Conservation (phyloP, 1,284 basidiomycete species). For the Papiliotrema laurentii region DNA sequence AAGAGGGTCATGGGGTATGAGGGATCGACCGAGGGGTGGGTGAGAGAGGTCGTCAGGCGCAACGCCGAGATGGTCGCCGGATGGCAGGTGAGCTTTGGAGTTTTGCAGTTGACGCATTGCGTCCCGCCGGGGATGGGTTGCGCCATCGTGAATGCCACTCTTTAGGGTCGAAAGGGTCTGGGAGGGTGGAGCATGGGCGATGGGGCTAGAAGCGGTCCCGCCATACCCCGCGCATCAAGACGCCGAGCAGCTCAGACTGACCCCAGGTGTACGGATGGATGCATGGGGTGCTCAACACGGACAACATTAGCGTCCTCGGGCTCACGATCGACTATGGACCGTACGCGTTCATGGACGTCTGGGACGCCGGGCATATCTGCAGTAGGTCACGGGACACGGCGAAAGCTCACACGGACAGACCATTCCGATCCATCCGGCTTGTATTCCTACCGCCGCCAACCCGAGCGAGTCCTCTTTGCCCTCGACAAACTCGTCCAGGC, state of each 20-base stretch:
- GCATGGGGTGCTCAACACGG: conserved; percentile 86
- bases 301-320: conserved; percentile 83
- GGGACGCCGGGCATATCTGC: conserved; percentile 79
- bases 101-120: too few relatives aligned
- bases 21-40: conserved; percentile 60
- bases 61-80: conserved; percentile 87
- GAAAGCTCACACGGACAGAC: conserved; percentile 45
- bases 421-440: conserved; percentile 81
- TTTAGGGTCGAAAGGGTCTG: too few relatives aligned
- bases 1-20: conserved; percentile 51
- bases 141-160: too few relatives aligned
- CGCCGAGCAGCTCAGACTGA: background rate
- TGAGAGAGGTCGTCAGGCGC: conserved; percentile 69
- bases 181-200: too few relatives aligned
- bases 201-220: too few relatives aligned
- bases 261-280: conserved; percentile 72
- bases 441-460: conserved; percentile 66
- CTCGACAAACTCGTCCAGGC: conserved; percentile 68
- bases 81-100: conserved; percentile 69
- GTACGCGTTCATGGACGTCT: conserved; percentile 94
- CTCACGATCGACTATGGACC: conserved; percentile 92
- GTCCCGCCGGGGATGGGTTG: too few relatives aligned
- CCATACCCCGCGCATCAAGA: too few relatives aligned
- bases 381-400: conserved; percentile 46
- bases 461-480: conserved; percentile 60